These are phyloP conservation scores for Exophiala calicioides DNA, from an alignment of 2,329 filamentous ascomycete species.

Conservation along the genomic window DNA sequence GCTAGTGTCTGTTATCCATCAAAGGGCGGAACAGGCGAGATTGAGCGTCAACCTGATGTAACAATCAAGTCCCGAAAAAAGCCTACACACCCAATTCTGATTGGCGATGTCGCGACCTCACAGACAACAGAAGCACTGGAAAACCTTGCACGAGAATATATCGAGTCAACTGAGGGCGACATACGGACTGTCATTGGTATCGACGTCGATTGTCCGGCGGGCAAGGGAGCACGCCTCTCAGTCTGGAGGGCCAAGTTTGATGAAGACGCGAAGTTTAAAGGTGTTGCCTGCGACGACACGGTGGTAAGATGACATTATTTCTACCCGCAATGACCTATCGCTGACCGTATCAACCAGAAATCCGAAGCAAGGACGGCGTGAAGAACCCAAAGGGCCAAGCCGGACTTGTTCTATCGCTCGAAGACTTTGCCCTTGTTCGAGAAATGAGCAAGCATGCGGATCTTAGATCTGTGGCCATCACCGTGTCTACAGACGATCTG, in stretches of 20 bases:
- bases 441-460: not conserved
- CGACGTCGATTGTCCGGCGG: slow-evolving; percentile 1
- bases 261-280: slow-evolving; percentile 2
- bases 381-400: not conserved
- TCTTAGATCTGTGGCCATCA: not conserved
- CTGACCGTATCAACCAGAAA: not conserved
- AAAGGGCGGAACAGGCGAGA: not conserved
- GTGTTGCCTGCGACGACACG: slow-evolving; percentile 3
- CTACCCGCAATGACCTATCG: not conserved
- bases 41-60: not conserved
- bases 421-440: not conserved
- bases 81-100: not conserved
- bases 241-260: slow-evolving; percentile 9
- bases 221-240: not conserved
- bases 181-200: slow-evolving; percentile 8
- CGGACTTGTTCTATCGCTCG: not conserved
- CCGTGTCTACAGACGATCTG: not conserved
- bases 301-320: not conserved
- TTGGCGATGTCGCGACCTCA: slow-evolving; percentile 6
- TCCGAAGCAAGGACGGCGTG: not conserved
- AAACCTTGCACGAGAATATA: slow-evolving; percentile 4
- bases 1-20: not conserved
- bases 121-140: not conserved
- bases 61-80: not conserved
- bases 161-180: not conserved